Base-by-base conservation (phyloP, 371 early-diverging fungal genomes). In the Mortierella sp. region DNA sequence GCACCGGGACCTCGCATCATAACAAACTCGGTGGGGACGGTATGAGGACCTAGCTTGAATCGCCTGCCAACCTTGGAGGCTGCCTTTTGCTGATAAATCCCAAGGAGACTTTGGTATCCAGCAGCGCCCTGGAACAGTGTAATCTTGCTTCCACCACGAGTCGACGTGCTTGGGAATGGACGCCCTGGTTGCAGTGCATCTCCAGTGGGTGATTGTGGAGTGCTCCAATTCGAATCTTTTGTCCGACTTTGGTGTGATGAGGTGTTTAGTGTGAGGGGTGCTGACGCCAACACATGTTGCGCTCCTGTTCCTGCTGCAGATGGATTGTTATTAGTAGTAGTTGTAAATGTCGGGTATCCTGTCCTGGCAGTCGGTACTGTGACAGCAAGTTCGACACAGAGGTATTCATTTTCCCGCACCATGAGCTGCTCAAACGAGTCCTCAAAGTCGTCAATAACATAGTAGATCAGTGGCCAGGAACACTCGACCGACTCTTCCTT, bases 1-100 rank as follows among this genome's bases (percentile, higher is more conserved):
- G 95, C 95, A 44, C 93, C 91, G 13, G 96, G 96, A 10, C 96
- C 96, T 34, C 96, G 91, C 96, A 96, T 96, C 94, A 95, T 94
- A 43, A 96, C 91, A 88, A 94, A 95, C 80, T 96, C 95, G 21
- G 93, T 95, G 13, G 94, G 92, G 55, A 88, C 89, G 4, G 87
- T 83, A 26, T 87, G 86, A 61, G 88, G 88, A 26, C 92, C 86
- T 50, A 81, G 51, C 71, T 88, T 83, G 74, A 87, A 88, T 54
- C 87, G 72, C 61, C 76, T 80, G 24, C 77, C 85, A 51, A 82
- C 80, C 50, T 92, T 92, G 48, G 91, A 89, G 6, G 92, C 88
- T 19, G 93, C 89, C 71, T 95, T 94, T 78, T 93, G 93, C 75
- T 92, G 90, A 82, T 93, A 95, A 54, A 93, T 92, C 71, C 94